These are phyloP conservation scores for Solanum paucissectum DNA, from an alignment of 257 asterid genomes.

Conservation along the genomic window DNA sequence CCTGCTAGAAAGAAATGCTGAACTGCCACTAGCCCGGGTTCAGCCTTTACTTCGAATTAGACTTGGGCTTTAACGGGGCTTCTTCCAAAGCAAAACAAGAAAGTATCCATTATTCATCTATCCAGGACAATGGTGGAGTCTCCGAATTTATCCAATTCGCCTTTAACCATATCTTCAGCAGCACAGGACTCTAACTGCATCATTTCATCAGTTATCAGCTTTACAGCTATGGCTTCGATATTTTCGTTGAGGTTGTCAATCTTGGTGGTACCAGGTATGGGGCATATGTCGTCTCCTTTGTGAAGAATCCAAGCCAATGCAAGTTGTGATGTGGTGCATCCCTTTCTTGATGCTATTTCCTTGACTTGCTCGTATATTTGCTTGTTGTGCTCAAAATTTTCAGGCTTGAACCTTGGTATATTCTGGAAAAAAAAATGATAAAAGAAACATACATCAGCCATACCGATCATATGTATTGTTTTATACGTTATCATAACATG, in stretches of 20 bases:
- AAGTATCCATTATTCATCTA: background rate
- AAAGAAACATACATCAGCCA: background rate
- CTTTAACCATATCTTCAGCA: slow-evolving; percentile 11
- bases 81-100: background rate
- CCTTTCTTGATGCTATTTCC: slow-evolving; percentile 15
- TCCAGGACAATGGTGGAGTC: slow-evolving; percentile 27
- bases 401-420: slow-evolving; percentile 16
- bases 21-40: background rate
- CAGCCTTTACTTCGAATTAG: background rate
- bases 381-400: slow-evolving; percentile 18
- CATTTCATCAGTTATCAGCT: slow-evolving; percentile 12
- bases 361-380: slow-evolving; percentile 6
- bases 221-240: slow-evolving; percentile 14
- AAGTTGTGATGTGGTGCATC: slow-evolving; percentile 22
- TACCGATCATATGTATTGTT: background rate
- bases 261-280: slow-evolving; percentile 32
- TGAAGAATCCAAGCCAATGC: slow-evolving; percentile 36
- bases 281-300: slow-evolving; percentile 22
- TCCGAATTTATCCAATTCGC: slow-evolving; percentile 18
- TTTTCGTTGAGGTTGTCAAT: slow-evolving; percentile 15
- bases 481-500: background rate
- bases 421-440: background rate
- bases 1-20: background rate
- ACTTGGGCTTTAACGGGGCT: background rate
- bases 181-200: slow-evolving; percentile 17